Conservation (phyloP, 108 stramenopile species). For the Conticribra weissflogii region DNA sequence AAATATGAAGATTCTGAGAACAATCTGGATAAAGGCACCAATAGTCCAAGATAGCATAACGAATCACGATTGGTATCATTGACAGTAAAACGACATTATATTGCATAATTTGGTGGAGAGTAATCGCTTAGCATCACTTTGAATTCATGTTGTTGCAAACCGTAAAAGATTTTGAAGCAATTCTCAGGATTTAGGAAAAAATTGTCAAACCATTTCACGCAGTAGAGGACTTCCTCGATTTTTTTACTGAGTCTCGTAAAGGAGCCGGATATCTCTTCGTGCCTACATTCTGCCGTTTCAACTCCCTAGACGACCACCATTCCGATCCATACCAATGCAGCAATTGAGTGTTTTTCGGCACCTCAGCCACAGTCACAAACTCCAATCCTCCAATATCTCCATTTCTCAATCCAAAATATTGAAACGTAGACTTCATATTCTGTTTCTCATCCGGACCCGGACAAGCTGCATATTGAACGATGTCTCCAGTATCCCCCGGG, state of each 20-base stretch:
- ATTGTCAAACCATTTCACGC: too few relatives aligned
- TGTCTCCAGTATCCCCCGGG: slow-evolving; percentile 60
- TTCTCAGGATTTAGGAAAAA: too few relatives aligned
- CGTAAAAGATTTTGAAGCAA: too few relatives aligned
- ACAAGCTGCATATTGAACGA: slow-evolving; percentile 68
- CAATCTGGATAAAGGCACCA: too few relatives aligned
- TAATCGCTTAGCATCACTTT: too few relatives aligned
- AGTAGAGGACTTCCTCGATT: too few relatives aligned
- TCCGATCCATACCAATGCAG: slow-evolving; percentile 73
- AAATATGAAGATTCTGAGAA: too few relatives aligned
- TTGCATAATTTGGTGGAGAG: too few relatives aligned
- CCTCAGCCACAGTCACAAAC: slow-evolving; percentile 54
- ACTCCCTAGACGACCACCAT: slow-evolving; percentile 61
- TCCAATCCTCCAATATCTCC: slow-evolving; percentile 62
- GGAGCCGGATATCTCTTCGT: slow-evolving; percentile 67
- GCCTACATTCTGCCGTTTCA: slow-evolving; percentile 62
- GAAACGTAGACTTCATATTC: slow-evolving; percentile 71
- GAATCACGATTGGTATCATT: too few relatives aligned
- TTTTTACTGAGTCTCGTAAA: slow-evolving; percentile 20
- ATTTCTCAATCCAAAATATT: slow-evolving; percentile 68
- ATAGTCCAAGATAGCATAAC: too few relatives aligned
- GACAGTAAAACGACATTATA: too few relatives aligned
- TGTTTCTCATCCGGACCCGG: slow-evolving; percentile 67
- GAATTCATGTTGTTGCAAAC: too few relatives aligned
- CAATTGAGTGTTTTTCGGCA: slow-evolving; percentile 66